Percentiles rank a stretch among this genome's conserved stretches.
phyloP scores from a whole-genome alignment of 2,329 filamentous ascomycete species.

The Fusarium coicis region DNA sequence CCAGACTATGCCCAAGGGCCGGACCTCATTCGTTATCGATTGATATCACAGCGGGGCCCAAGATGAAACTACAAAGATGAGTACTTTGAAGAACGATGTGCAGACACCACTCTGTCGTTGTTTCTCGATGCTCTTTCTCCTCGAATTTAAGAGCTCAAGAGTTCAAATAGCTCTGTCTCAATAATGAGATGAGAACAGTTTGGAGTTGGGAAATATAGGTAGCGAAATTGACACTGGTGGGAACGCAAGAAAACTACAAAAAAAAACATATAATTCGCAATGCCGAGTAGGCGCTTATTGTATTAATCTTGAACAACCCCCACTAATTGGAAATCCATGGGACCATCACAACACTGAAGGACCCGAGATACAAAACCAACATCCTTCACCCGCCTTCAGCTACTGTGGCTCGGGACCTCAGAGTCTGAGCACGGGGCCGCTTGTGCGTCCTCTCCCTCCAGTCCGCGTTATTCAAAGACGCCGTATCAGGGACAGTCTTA shows the following conservation, averaged over 20 bases:
- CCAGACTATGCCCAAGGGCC: not conserved
- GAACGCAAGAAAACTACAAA: not conserved
- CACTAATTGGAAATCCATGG: not conserved
- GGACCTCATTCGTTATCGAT: not conserved
- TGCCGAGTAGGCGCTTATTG: not conserved
- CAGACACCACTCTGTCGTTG: not conserved
- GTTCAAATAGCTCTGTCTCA: not conserved
- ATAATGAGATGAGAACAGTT: not conserved
- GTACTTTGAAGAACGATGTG: not conserved
- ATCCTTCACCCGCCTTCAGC: not conserved
- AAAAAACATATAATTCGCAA: not conserved
- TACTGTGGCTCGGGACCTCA: not conserved
- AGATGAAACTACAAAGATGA: fast-evolving
- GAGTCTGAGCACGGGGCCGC: not conserved
- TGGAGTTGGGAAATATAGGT: not conserved
- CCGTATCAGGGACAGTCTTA: not conserved
- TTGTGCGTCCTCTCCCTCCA: not conserved
- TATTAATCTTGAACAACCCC: not conserved
- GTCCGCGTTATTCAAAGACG: not conserved
- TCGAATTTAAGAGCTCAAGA: fast-evolving
- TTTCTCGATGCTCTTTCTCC: not conserved
- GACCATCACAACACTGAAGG: not conserved
- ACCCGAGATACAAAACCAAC: not conserved
- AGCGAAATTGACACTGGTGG: not conserved
- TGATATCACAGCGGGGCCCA: fast-evolving